These are phyloP conservation scores for Lachnellula hyalina DNA, from an alignment of 2,329 filamentous ascomycete species.

Conservation along the genomic window DNA sequence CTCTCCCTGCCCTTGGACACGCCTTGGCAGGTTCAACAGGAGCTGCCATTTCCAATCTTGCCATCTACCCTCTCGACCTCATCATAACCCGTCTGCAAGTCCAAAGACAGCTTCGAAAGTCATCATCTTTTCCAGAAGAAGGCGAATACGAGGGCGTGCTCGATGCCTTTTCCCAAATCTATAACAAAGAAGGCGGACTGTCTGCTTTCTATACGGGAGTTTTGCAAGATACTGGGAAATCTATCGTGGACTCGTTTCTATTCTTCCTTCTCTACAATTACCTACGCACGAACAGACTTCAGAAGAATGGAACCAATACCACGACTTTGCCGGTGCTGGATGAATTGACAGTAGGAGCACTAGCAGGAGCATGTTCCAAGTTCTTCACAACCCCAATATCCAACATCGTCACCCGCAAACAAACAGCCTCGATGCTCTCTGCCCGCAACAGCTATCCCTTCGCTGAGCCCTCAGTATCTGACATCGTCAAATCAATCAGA, in stretches of 20 bases:
- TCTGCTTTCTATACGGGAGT: conserved; percentile 65
- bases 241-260: conserved; percentile 70
- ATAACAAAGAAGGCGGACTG: conserved; percentile 61
- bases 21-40: conserved; percentile 74
- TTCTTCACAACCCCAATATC: conserved; percentile 74
- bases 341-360: conserved; percentile 67
- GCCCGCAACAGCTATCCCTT: conserved; percentile 31
- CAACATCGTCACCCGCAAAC: conserved; percentile 77
- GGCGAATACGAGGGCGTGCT: conserved; percentile 59
- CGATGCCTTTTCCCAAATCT: conserved; percentile 68
- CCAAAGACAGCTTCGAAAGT: conserved; percentile 53
- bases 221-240: conserved; percentile 59
- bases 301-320: conserved; percentile 33
- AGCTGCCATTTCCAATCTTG: conserved; percentile 71
- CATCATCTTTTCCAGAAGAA: conserved; percentile 22
- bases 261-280: conserved; percentile 79
- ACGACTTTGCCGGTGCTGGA: conserved; percentile 55
- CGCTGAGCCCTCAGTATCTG: conserved; percentile 33
- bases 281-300: conserved; percentile 35
- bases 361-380: conserved; percentile 70
- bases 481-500: conserved; percentile 60
- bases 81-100: conserved; percentile 79
- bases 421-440: conserved; percentile 56
- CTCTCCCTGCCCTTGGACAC: conserved; percentile 72
- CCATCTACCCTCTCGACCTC: conserved; percentile 76